Evolutionary conservation across 805 yeast species (phyloP).

Genomic region (Candida maesae): DNA sequence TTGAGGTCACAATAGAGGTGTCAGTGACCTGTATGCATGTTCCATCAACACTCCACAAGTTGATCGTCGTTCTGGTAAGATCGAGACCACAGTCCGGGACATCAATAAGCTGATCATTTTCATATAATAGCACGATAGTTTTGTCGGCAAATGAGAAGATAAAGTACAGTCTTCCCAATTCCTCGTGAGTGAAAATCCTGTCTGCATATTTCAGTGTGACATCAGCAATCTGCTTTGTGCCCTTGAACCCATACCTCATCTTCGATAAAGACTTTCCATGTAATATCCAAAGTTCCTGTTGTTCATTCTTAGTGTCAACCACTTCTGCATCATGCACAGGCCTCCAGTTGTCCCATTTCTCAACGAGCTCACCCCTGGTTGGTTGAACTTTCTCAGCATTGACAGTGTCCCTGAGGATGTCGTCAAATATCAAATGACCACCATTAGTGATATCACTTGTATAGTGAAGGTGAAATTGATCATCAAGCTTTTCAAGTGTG

Average conservation of each 20-base stretch:
- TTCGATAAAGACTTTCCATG: conserved; percentile 22
- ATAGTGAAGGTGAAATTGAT: conserved; percentile 26
- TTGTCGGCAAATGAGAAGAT: conserved; percentile 38
- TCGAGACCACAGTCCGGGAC: conserved; percentile 21
- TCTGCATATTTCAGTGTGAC: conserved; percentile 15
- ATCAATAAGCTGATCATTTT: conserved; percentile 27
- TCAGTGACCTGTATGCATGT: conserved; percentile 26
- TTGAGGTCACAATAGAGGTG: conserved; percentile 18
- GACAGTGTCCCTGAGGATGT: conserved; percentile 20
- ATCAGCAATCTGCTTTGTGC: conserved; percentile 18
- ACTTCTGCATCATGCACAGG: conserved; percentile 41
- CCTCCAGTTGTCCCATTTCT: conserved; percentile 43
- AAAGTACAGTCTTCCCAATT: no score
- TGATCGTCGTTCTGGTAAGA: conserved; percentile 13
- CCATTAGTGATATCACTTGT: conserved; percentile 40
- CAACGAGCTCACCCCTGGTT: conserved; percentile 9
- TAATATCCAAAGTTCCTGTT: conserved; percentile 38
- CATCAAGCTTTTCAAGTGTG: conserved; percentile 15
- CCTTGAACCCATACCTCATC: conserved; percentile 18
- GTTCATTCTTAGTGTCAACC: conserved; percentile 22
- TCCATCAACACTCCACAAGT: conserved; percentile 13
- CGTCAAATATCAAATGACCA: conserved; percentile 32
- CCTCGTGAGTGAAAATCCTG: conserved; percentile 15
- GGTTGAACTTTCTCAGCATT: conserved; percentile 9
- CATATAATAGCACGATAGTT: conserved; percentile 34